Evolutionary conservation across 352 stramenopile genomes (phyloP), one percentile per base, ranked within the genome.

Genomic region (Globisporangium solare): DNA sequence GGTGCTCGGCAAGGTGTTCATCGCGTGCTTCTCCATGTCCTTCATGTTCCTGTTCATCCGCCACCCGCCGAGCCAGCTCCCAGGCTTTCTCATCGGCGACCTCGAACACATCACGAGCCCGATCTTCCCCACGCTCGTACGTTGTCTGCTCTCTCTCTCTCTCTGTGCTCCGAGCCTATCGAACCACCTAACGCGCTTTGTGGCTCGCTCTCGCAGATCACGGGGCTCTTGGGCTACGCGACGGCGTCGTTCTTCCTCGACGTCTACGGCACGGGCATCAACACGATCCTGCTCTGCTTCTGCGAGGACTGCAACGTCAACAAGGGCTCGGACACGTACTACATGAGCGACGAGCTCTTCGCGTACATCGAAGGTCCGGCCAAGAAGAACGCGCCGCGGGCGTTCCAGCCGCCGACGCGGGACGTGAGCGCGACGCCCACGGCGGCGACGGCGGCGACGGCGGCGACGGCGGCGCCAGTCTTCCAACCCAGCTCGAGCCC

Each of bases 261-360:
- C 48, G 74, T 94, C 20, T 94, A 94, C 60, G 84, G 79, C 45
- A 92, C 78, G 20, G 79, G 71, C 11, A 90, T 94, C 63, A 84
- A 95, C 68, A 93, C 79, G 48, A 90, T 93, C 56, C 58, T 95
- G 43, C 79, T 95, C 39, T 92, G 82, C 67, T 95, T 91, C 66
- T 93, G 85, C 52, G 78, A 94, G 61, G 82, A 92, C 68, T 89
- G 79, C 75, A 83, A 83, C 52, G 75, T 92, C 31, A 92, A 89
- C 67, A 87, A 89, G 52, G 70, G 63, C 45, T 84, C 82, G 2
- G 70, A 82, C 54, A 75, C 79, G 59, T 92, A 89, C 70, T 92
- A 86, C 71, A 92, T 92, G 82, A 89, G 76, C 49, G 79, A 92
- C 60, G 79, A 92, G 48, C 74, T 92, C 3, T 71, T 92, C 15